Evolutionary conservation across 257 asterid species (phyloP), one percentile per base, ranked within the genome.

Genomic region (Solanum appendiculatum): DNA sequence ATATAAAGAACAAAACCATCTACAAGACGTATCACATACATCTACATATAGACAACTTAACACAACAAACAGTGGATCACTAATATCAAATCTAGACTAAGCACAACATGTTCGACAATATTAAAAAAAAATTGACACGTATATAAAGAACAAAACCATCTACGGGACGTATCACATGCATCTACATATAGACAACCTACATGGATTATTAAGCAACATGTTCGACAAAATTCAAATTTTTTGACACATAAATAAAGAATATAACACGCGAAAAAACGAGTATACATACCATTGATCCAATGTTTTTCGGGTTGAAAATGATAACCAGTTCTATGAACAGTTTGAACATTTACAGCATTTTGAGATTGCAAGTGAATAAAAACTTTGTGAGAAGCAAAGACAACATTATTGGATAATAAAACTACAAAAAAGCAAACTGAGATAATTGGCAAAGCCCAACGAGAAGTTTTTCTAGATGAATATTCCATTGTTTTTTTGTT

Each of bases 281-380:
- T 3, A 6, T 11, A 85, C 27, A 9, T 81, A 92, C 94, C 94
- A 83, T 90, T 92, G 13, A 92, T 92, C 94, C 94, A 92, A 48
- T 92, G 37, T 51, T 34, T 72, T 66, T 56, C 18, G 3, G 92
- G 91, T 16, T 88, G 92, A 84, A 92, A 92, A 48, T 92, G 94
- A 10, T 64, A 92, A 25, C 82, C 89, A 16, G 92, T 89, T 83
- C 90, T 80, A 27, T 86, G 86, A 0, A 37, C 16, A 33, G 39
- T 54, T 12, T 87, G 46, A 4, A 90, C 86, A n/a, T 58, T 20
- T 11, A 2, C 63, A 4, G 89, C 86, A 16, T 56, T 21, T 2
- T 54, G 1, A 21, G 86, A 83, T 34, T 91, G 92, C 14, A 83
- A 73, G 11, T 87, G 86, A 6, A 51, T 36, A 31, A 44, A 84